These are phyloP conservation scores for Fomitopsis palustris DNA, from an alignment of 1,284 basidiomycete species.

Conservation along the genomic window DNA sequence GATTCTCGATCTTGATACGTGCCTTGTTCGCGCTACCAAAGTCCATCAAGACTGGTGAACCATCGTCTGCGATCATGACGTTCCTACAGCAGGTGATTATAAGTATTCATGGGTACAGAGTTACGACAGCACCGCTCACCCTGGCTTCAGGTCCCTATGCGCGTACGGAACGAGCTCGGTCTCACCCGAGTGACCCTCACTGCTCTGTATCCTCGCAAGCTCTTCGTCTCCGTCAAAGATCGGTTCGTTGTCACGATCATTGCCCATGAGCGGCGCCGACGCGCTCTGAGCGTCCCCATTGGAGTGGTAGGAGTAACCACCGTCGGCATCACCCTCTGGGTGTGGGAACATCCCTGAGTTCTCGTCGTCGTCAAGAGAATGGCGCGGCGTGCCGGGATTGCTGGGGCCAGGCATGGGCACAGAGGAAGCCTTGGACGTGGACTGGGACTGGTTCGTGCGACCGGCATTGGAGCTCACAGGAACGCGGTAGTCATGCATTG, in stretches of 20 bases:
- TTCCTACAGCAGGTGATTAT: slow-evolving; percentile 52
- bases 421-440: slow-evolving; percentile 21
- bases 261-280: slow-evolving; percentile 49
- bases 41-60: slow-evolving; percentile 94
- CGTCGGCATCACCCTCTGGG: slow-evolving; percentile 67
- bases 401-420: slow-evolving; percentile 15
- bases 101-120: background rate
- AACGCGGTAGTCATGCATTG: slow-evolving; percentile 86
- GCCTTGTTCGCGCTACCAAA: slow-evolving; percentile 90
- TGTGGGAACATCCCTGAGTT: slow-evolving; percentile 66
- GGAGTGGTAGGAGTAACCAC: slow-evolving; percentile 68
- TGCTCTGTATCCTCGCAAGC: slow-evolving; percentile 32
- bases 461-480: slow-evolving; percentile 34
- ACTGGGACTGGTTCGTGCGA: slow-evolving; percentile 25
- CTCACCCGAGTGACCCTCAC: slow-evolving; percentile 33
- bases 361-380: slow-evolving; percentile 40
- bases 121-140: slow-evolving; percentile 46
- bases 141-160: slow-evolving; percentile 96
- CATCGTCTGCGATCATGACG: slow-evolving; percentile 94
- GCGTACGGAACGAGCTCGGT: slow-evolving; percentile 83
- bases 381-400: background rate
- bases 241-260: slow-evolving; percentile 49
- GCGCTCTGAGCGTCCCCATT: slow-evolving; percentile 36
- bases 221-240: slow-evolving; percentile 82
- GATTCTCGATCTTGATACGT: slow-evolving; percentile 72